Base-by-base conservation (phyloP, 2,329 filamentous ascomycete genomes). In the Ceratocystis eucalypticola region DNA sequence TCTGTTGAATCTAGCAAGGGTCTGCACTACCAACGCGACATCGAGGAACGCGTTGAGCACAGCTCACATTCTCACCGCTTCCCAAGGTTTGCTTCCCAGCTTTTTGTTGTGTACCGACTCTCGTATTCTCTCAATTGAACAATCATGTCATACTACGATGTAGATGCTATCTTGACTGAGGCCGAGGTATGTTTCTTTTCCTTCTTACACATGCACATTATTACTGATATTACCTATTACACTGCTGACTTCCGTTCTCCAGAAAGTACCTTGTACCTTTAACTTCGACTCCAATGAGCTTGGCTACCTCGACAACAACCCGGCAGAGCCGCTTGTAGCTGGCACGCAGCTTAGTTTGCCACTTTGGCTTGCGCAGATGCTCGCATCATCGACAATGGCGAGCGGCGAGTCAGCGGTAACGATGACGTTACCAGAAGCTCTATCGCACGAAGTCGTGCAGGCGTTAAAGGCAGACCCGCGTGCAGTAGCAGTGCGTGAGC, bases 221-320 rank as follows among this genome's bases (percentile, higher is more conserved):
- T 28, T 7, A n/a, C 8, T 4, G 25, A 46, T 41, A 10, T 20
- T 10, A 62, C 62, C 65, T 68, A 45, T 70, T 70, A 63, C 37
- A 41, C 10, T 41, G 37, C 10, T 41, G 37, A 41, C 37, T 41
- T 12, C 37, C 10, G 10, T 41, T 41, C 37, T 20, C 30, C 71
- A 96, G 86, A 97, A 96, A 88, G 84, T 96, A 41, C 93, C 94
- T 50, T 96, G 92, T 79, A 95, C 89, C 64, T 96, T 97, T 77
- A 89, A 96, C 73, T 84, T 96, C 72, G 88, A 93, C 68, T 87
- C 96, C 41, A 88, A 91, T 22, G 86, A 89, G 66, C 84, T 97
- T 59, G 92, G 92, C 70, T 91, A 96, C 74, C 82, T 99, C 68
- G 91, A 96, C 76, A 91, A 91, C 72, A 93, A 90, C 72, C 82